These are phyloP conservation scores for Hypoxylon intermedium DNA, from an alignment of 495 filamentous ascomycete species.

Conservation along the genomic window DNA sequence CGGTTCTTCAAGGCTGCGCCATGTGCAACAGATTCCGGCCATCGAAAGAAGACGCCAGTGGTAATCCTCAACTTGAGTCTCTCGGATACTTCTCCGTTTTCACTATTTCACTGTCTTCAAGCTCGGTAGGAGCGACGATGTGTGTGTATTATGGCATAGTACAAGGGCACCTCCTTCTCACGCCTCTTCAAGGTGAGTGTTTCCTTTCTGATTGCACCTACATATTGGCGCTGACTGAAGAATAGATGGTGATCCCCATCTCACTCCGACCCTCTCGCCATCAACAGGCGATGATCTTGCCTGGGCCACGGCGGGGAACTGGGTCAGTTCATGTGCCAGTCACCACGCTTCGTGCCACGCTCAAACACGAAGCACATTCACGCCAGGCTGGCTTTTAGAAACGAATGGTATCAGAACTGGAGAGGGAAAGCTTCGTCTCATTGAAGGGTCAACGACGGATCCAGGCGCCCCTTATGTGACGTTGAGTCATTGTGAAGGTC, in stretches of 20 bases:
- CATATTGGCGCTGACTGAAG: not conserved
- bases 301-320: slow-evolving; percentile 1
- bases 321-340: not conserved
- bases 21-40: slow-evolving; percentile 2
- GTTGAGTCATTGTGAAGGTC: not conserved
- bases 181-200: no score
- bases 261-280: slow-evolving; percentile 1
- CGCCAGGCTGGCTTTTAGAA: no score
- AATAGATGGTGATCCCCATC: not conserved
- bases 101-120: no score
- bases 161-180: no score
- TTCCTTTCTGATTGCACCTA: not conserved
- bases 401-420: no score
- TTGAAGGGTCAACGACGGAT: no score
- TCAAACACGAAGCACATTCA: no score
- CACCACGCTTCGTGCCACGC: slow-evolving; percentile 1
- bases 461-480: slow-evolving; percentile 1
- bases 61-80: not conserved
- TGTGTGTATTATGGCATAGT: no score
- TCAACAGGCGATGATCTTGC: slow-evolving; percentile 9
- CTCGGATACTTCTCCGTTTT: not conserved
- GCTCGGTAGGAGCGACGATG: no score
- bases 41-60: not conserved
- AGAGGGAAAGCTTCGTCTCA: no score
- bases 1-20: slow-evolving; percentile 8